Base-by-base conservation (phyloP, 1,284 basidiomycete genomes). In the Apiotrichum siamense region DNA sequence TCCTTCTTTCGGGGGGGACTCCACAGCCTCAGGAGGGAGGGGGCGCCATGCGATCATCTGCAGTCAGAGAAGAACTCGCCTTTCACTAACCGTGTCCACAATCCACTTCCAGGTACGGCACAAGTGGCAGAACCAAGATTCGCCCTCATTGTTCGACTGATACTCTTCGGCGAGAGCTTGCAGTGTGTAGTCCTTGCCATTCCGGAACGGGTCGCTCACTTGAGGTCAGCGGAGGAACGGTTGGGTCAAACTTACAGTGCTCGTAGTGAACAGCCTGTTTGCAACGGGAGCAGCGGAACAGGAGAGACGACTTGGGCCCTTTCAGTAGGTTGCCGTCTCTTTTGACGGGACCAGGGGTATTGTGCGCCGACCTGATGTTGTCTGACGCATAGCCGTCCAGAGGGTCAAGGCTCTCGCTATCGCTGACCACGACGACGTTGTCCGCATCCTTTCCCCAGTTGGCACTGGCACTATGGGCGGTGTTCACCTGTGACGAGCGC, bases 31-130 rank as follows among this genome's bases (percentile, higher is more conserved):
- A 2, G 79, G 69, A 25, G 86, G 86, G 62, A 81, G 83, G 9
- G 88, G 85, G 32, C 89, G 80, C 92, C 92, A 97, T 0, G 90
- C 92, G 37, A 96, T 77, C 57, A 97, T 87, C 69, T 85, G 39
- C 35, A 26, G 24, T 36, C 27, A 46, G 37, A 18, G 21, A 15
- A n/a, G 9, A 7, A 23, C 10, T 15, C 3, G 2, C 3, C 18
- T 9, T 13, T 4, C n/a, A 55, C 70, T 38, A 25, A 70, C 70
- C 1, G 62, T 85, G 69, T 96, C 89, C n/a, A 91, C 75, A 2
- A 74, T 67, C 65, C 84, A 84, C 12, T 77, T 75, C 69, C 80
- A 92, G 9, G 83, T 86, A n/a, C 77, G 73, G 66, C 91, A 96
- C 61, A 90, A 84, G 11, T 79, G 78, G 64, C 91, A 94, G 25